These are phyloP conservation scores for Seiridium cupressi DNA, from an alignment of 2,329 filamentous ascomycete genomes.

Conservation along the genomic window DNA sequence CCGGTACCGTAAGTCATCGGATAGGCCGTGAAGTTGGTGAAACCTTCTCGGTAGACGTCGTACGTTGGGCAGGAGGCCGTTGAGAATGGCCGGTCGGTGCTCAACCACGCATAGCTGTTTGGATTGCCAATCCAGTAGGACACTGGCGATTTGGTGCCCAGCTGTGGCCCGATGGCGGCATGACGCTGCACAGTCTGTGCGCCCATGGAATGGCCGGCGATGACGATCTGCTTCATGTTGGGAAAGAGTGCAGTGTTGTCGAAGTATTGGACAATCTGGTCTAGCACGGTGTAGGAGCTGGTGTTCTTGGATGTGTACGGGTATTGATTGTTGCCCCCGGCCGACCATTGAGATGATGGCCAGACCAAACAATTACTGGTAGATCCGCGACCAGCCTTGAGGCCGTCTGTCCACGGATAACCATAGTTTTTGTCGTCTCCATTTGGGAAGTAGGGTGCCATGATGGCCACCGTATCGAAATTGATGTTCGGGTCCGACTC, in stretches of 20 bases:
- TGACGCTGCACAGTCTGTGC: constrained; percentile 6
- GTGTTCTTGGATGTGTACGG: neutral
- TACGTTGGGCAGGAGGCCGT: constrained; percentile 1
- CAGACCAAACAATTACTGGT: neutral
- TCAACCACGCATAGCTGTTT: constrained; percentile 3
- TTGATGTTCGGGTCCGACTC: constrained; percentile 2
- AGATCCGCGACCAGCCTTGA: neutral
- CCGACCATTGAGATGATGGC: constrained; percentile 4
- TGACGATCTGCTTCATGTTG: constrained; percentile 8
- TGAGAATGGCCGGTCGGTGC: constrained; percentile 1
- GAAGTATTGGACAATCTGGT: constrained; percentile 7
- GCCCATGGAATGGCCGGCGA: constrained; percentile 4
- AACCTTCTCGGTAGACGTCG: constrained; percentile 2
- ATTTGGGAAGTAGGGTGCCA: constrained; percentile 6
- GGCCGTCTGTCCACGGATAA: constrained; percentile 1
- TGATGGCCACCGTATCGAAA: neutral
- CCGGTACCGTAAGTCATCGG: constrained; percentile 1
- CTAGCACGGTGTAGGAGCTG: constrained; percentile 1
- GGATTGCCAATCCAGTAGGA: constrained; percentile 5
- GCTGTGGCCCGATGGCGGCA: constrained; percentile 3
- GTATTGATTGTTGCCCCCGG: constrained; percentile 6
- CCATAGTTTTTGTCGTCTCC: neutral
- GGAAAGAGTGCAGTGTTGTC: neutral
- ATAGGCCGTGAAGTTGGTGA: constrained; percentile 1
- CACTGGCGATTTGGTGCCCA: neutral